These are phyloP conservation scores for Ulvella scutata DNA, from an alignment of 139 green algal species.

Conservation along the genomic window DNA sequence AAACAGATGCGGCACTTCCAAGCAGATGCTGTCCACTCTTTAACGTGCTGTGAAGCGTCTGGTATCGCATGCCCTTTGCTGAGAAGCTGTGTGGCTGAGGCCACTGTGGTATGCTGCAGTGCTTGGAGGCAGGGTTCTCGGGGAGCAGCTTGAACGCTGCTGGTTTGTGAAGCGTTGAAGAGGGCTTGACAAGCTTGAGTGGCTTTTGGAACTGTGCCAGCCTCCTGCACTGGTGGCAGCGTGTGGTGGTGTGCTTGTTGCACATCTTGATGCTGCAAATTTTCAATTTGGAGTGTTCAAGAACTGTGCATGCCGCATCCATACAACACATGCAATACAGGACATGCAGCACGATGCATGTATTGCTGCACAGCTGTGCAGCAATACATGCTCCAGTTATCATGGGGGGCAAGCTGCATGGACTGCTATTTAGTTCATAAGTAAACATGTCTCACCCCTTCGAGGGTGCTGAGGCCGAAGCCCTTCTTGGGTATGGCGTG, in stretches of 20 bases:
- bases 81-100: not conserved
- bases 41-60: too few relatives aligned
- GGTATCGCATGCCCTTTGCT: not conserved
- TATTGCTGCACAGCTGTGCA: not conserved
- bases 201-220: not conserved
- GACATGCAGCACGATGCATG: not conserved
- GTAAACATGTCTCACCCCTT: too few relatives aligned
- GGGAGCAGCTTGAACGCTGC: not conserved
- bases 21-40: not conserved
- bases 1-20: not conserved
- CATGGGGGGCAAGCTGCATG: not conserved
- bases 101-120: not conserved
- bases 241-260: not conserved
- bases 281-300: too few relatives aligned
- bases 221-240: not conserved
- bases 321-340: too few relatives aligned
- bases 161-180: not conserved
- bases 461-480: too few relatives aligned
- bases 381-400: not conserved
- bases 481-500: too few relatives aligned
- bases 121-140: not conserved
- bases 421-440: too few relatives aligned
- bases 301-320: too few relatives aligned
- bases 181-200: not conserved
- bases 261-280: not conserved